Base-by-base conservation (phyloP, 2,329 filamentous ascomycete species). In the Aspergillus pseudoglaucus region DNA sequence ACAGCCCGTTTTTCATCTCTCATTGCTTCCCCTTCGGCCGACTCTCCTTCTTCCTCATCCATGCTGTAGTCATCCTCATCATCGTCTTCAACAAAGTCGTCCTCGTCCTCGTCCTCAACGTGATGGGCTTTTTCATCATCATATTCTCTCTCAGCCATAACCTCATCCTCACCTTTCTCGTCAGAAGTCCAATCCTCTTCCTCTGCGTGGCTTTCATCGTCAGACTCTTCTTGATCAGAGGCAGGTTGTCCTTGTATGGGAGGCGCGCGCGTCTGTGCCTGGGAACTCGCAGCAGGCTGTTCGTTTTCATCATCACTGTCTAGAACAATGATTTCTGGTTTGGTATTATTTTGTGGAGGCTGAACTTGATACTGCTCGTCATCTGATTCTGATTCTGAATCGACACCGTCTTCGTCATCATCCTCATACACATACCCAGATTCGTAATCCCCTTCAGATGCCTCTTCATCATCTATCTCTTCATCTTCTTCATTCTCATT, bases 221-320 rank as follows among this genome's bases (percentile, higher is more conserved):
- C n/a, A 37, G 33, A 17, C 33, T 18, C 30, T 20, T 44, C 33
- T 23, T 14, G 44, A 6, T 45, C 15, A 20, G 4, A 14, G 3
- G 17, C 8, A 15, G 33, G 22, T 30, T 32, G 20, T 6, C 37
- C 18, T 30, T 50, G 45, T 32, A 4, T 35, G 9, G 41, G n/a
- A 12, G 10, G 25, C 12, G n/a, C 33, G 7, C 14, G n/a, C n/a
- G 33, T n/a, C 14, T 39, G 42, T 22, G 20, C 15, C 17, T 43
- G 51, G 22, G 35, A 18, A 37, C 25, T 37, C 40, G 48, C 14
- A 9, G 48, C 44, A 39, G 55, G 53, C 10, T 30, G 25, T 44
- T 71, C 69, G 44, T 69, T 65, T 25, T 71, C 67, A 47, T 67
- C 71, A 47, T 71, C 69, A 48, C 68, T 71, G 47, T 71, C 69